Percentiles rank a stretch among this genome's conserved stretches.
Evolutionary conservation across 2,329 filamentous ascomycete species (phyloP).

Genomic region (Penicillium sp.): DNA sequence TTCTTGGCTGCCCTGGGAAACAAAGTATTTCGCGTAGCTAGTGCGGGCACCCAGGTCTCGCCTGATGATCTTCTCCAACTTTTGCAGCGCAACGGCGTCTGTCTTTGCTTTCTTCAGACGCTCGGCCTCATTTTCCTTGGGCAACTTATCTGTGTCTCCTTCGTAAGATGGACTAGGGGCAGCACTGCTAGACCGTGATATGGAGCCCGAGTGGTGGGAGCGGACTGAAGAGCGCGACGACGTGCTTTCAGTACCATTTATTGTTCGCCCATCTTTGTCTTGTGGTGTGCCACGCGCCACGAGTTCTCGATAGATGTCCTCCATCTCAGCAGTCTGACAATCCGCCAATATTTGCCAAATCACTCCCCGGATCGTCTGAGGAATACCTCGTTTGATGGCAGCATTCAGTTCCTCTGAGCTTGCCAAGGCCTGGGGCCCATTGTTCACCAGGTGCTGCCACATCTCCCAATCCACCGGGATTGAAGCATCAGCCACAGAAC

Average conservation of each 20-base stretch:
- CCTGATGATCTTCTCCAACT: conserved; percentile 87
- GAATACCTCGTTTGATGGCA: conserved; percentile 90
- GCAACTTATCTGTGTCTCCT: conserved; percentile 61
- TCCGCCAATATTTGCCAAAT: conserved; percentile 97
- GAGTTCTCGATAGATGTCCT: conserved; percentile 81
- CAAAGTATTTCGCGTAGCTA: conserved; percentile 94
- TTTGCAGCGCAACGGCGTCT: conserved; percentile 69
- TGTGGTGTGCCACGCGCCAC: conserved; percentile 77
- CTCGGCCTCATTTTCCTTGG: conserved; percentile 67
- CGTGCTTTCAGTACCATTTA: conserved; percentile 58
- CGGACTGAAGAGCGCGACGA: conserved; percentile 85
- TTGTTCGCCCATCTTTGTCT: conserved; percentile 62
- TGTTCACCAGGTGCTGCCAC: conserved; percentile 94
- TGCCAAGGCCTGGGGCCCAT: conserved; percentile 85
- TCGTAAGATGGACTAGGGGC: conserved; percentile 59
- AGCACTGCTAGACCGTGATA: conserved; percentile 55
- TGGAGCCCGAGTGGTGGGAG: conserved; percentile 69
- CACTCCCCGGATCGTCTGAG: conserved; percentile 91
- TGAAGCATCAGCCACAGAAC: conserved; percentile 72
- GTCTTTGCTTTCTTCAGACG: conserved; percentile 78
- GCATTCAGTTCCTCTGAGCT: conserved; percentile 86
- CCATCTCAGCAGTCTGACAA: conserved; percentile 89
- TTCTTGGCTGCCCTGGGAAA: conserved; percentile 87
- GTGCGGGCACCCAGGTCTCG: conserved; percentile 89
- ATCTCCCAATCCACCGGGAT: conserved; percentile 95